Conservation (phyloP, 2,329 filamentous ascomycete species). For the Ascochyta clinopodiicola region DNA sequence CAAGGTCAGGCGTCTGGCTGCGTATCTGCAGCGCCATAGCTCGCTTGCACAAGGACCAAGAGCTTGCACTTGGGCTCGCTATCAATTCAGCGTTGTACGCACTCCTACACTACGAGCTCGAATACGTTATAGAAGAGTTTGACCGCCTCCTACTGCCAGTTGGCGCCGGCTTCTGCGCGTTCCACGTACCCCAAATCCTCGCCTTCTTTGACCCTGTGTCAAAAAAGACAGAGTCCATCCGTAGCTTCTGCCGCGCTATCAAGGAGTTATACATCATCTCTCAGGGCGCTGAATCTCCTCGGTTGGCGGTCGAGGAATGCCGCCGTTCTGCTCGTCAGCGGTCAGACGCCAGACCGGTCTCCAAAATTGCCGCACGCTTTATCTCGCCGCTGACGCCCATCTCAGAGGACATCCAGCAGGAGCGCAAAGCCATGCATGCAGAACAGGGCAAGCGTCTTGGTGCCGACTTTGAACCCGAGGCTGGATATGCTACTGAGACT, state of each 20-base stretch:
- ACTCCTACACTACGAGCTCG: neutral
- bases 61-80: neutral
- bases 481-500: neutral
- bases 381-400: constrained; percentile 10
- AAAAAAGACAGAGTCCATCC: neutral
- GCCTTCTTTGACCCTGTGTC: neutral
- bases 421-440: constrained; percentile 2
- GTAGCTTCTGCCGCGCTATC: neutral
- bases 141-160: neutral
- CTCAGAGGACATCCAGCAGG: constrained; percentile 7
- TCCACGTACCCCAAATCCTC: neutral
- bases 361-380: constrained; percentile 3
- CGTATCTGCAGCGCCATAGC: neutral
- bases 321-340: too few relatives aligned
- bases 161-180: neutral
- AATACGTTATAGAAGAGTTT: constrained; percentile 1
- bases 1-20: neutral
- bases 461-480: neutral
- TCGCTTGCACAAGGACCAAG: neutral
- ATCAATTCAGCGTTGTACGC: constrained; percentile 2
- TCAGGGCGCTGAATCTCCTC: neutral
- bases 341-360: neutral
- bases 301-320: neutral
- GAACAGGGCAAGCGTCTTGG: neutral
- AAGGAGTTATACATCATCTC: neutral